Base-by-base conservation (phyloP, 208 protist species). In the Crithidia mellificae region DNA sequence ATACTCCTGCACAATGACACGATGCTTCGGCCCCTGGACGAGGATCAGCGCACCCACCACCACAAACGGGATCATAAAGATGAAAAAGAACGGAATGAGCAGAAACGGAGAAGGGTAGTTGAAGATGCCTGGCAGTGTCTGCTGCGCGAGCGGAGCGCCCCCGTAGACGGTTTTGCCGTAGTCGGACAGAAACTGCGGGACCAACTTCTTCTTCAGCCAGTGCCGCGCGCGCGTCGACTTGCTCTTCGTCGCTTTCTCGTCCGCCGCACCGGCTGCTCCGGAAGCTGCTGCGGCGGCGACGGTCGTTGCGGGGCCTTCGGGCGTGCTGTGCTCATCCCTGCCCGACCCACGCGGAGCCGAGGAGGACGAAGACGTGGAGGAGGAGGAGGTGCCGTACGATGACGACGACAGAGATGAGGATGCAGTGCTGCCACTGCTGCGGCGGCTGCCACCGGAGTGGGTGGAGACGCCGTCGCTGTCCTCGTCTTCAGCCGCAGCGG, bases 151-250 rank as follows among this genome's bases (percentile, higher is more conserved):
- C 1, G 88, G 88, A 63, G 86, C 77, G 22, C 88, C 88, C 14
- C 88, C 88, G 74, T 91, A 90, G 39, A 83, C 76, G n/a, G 84
- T 91, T 41, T 79, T 78, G 46, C 87, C 87, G 63, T 93, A 79
- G 15, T 74, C 43, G 34, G 72, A 65, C 57, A 90, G 6, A 29
- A 78, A 82, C 20, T 74, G 44, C 6, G 68, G 72, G 27, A 89
- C 24, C 15, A 81, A 44, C 19, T 50, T 43, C 50, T 80, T 80
- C 22, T 74, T 63, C 11, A 74, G 19, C 68, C 68, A 74, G 19
- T 34, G 68, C 14, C 53, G 41, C 0, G 68, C 59, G 0, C 68
- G 58, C 2, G 36, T 15, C 6, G 49, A 20, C 20, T 19, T 44
- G 30, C 59, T 63, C 29, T 68, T 65, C 27, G 17, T 38, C 39